Percentiles rank a stretch among this genome's conserved stretches.
Conservation (phyloP, 805 yeast species). For the Maudiozyma barnettii region DNA sequence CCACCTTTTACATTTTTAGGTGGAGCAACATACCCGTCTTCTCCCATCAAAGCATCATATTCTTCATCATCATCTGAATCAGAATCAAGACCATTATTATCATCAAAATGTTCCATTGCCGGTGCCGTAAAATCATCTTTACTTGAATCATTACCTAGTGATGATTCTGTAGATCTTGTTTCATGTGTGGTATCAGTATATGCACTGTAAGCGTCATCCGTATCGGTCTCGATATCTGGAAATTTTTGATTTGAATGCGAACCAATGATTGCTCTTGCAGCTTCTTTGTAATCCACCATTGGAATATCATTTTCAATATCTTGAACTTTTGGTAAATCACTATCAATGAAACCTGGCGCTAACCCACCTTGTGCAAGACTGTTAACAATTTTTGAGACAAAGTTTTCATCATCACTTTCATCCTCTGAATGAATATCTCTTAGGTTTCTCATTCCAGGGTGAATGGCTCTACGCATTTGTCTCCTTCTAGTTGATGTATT, state of each 20-base stretch:
- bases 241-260: neutral
- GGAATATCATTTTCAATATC: conserved; percentile 33
- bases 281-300: conserved; percentile 37
- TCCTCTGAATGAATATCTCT: conserved; percentile 8
- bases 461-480: neutral
- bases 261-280: conserved; percentile 32
- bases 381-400: conserved; percentile 25
- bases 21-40: conserved; percentile 39
- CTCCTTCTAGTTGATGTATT: neutral
- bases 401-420: conserved; percentile 17
- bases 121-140: conserved; percentile 26
- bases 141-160: conserved; percentile 5
- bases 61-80: conserved; percentile 32
- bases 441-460: neutral
- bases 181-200: conserved; percentile 22
- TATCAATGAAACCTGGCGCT: conserved; percentile 29
- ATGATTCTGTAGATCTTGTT: conserved; percentile 16
- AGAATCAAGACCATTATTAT: conserved; percentile 13
- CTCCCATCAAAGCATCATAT: conserved; percentile 10
- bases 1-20: conserved; percentile 73
- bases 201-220: neutral
- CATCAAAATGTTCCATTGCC: conserved; percentile 37
- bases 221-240: neutral
- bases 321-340: conserved; percentile 30
- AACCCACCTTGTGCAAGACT: conserved; percentile 27